These are phyloP conservation scores for Streptanthus diversifolius DNA, from an alignment of 345 rosid genomes.

Conservation along the genomic window DNA sequence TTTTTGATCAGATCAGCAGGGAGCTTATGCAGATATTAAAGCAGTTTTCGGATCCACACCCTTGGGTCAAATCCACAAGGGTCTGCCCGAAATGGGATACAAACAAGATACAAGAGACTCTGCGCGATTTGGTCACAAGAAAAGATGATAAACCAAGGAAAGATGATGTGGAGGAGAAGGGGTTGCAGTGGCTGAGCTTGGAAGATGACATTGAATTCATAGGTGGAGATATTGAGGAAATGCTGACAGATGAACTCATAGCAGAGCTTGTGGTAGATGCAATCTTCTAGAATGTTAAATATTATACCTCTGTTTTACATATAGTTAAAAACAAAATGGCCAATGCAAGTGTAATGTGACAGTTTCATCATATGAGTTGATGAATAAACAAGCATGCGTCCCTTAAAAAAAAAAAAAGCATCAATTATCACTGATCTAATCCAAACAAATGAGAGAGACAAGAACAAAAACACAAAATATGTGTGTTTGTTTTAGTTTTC, in stretches of 20 bases:
- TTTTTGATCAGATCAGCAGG: slow-evolving; percentile 60
- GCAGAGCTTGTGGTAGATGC: slow-evolving; percentile 45
- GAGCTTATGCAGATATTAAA: slow-evolving; percentile 49
- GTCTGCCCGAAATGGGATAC: slow-evolving; percentile 37
- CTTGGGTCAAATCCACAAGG: slow-evolving; percentile 51
- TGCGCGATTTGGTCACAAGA: slow-evolving; percentile 41
- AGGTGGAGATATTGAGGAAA: slow-evolving; percentile 68
- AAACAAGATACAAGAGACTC: slow-evolving; percentile 42
- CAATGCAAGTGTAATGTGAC: slow-evolving; percentile 31
- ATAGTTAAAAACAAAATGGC: background rate
- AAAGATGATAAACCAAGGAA: slow-evolving; percentile 38
- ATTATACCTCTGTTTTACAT: slow-evolving; percentile 7
- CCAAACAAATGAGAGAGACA: background rate
- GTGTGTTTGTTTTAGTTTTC: background rate
- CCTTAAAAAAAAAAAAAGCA: background rate
- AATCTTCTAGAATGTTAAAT: slow-evolving; percentile 24
- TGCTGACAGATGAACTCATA: slow-evolving; percentile 61
- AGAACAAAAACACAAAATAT: background rate
- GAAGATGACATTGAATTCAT: slow-evolving; percentile 52
- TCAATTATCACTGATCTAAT: background rate
- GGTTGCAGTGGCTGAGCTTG: slow-evolving; percentile 53
- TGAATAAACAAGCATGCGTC: slow-evolving; percentile 19
- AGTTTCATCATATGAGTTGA: slow-evolving; percentile 24
- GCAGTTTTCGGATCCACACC: slow-evolving; percentile 46
- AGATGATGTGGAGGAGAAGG: slow-evolving; percentile 42